phyloP scores from a whole-genome alignment of 1,284 basidiomycete species.

The Volvariella surrecta region DNA sequence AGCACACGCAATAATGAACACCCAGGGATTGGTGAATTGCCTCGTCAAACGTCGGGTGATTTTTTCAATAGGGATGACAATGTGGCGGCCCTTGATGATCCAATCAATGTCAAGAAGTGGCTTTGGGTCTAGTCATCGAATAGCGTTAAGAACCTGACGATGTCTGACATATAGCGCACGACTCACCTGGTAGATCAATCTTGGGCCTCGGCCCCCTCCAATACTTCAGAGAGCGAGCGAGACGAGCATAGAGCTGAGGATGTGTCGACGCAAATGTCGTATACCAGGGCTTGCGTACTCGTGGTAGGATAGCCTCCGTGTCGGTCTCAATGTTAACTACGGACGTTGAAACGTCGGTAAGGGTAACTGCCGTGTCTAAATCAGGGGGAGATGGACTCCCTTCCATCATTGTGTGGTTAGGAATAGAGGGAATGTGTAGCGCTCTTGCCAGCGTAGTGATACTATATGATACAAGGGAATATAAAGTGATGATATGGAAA shows the following conservation, averaged over 20 bases:
- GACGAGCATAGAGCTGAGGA: slow-evolving; percentile 14
- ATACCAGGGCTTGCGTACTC: too few relatives aligned
- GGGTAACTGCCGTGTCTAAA: too few relatives aligned
- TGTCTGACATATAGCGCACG: slow-evolving; percentile 1
- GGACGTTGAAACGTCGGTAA: too few relatives aligned
- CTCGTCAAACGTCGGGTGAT: slow-evolving; percentile 39
- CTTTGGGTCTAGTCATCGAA: slow-evolving; percentile 32
- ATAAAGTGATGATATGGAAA: too few relatives aligned
- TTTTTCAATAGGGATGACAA: slow-evolving; percentile 46
- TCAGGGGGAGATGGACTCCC: too few relatives aligned
- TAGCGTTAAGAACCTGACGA: slow-evolving; percentile 4
- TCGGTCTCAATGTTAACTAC: slow-evolving; percentile 1
- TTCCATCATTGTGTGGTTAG: too few relatives aligned
- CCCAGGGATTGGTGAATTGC: slow-evolving; percentile 39
- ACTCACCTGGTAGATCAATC: slow-evolving; percentile 45
- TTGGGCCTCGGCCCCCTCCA: slow-evolving; percentile 55
- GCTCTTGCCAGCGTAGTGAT: too few relatives aligned
- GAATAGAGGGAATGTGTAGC: too few relatives aligned
- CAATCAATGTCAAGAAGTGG: slow-evolving; percentile 47
- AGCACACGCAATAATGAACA: slow-evolving; percentile 45
- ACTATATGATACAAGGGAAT: too few relatives aligned
- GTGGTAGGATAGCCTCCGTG: not conserved
- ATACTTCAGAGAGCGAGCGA: slow-evolving; percentile 25
- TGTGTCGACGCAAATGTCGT: slow-evolving; percentile 10
- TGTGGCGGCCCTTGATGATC: slow-evolving; percentile 24